These are phyloP conservation scores for Fusarium sp. DNA, from an alignment of 2,329 filamentous ascomycete species.

Conservation along the genomic window DNA sequence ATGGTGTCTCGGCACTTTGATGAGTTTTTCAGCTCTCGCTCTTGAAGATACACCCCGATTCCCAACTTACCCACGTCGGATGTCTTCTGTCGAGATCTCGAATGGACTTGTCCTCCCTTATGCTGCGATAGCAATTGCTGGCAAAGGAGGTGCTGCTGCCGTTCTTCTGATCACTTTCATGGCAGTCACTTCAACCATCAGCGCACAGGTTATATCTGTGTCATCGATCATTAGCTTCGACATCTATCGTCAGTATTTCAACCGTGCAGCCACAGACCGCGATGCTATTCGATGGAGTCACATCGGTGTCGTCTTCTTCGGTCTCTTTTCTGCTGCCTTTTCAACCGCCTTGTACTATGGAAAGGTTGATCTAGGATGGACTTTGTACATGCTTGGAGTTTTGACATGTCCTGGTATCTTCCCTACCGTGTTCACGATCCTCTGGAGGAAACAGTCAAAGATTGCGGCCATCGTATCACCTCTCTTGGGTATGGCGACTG, in stretches of 20 bases:
- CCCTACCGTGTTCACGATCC: constrained; percentile 64
- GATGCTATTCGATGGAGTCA: constrained; percentile 66
- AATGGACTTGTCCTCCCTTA: constrained; percentile 78
- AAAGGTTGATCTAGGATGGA: constrained; percentile 66
- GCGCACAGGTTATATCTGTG: constrained; percentile 65
- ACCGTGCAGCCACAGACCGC: constrained; percentile 58
- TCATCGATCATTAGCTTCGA: constrained; percentile 67
- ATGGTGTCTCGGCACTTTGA: constrained; percentile 64
- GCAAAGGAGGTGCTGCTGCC: constrained; percentile 76
- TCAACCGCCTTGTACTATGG: constrained; percentile 66
- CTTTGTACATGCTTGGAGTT: constrained; percentile 66
- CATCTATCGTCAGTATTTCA: constrained; percentile 64
- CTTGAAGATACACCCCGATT: constrained; percentile 62
- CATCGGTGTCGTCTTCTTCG: constrained; percentile 65
- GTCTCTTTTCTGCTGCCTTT: constrained; percentile 63
- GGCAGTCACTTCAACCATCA: constrained; percentile 74
- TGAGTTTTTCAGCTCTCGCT: constrained; percentile 61
- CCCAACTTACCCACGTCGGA: constrained; percentile 66
- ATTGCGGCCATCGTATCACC: constrained; percentile 63
- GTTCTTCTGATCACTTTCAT: constrained; percentile 79
- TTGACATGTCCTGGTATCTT: constrained; percentile 66
- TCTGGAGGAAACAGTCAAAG: constrained; percentile 64
- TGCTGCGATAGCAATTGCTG: constrained; percentile 75
- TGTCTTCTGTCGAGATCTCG: constrained; percentile 71
- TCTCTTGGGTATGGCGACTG: constrained; percentile 62